Evolutionary conservation across 495 filamentous ascomycete species (phyloP).

Genomic region (Hypoxylon cercidicola): DNA sequence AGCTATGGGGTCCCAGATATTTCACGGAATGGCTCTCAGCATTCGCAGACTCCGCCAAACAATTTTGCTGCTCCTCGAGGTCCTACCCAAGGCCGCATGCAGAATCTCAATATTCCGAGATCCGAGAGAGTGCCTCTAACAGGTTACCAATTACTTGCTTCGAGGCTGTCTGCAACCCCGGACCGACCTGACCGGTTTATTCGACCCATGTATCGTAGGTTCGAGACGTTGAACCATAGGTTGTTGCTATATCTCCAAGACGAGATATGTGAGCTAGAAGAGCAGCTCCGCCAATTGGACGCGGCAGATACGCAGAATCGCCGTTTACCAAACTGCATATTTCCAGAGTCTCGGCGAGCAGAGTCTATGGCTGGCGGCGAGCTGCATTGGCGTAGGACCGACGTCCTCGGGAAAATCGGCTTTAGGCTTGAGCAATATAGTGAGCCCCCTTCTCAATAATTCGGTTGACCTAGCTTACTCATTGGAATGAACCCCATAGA

Average conservation of each 20-base stretch:
- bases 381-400: conserved; percentile 76
- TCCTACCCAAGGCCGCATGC: conserved; percentile 39
- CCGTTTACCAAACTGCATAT: conserved; percentile 61
- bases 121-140: conserved; percentile 55
- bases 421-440: conserved; percentile 87
- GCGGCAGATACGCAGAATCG: conserved; percentile 74
- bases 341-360: conserved; percentile 71
- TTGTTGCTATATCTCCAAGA: conserved; percentile 88
- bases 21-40: conserved; percentile 43
- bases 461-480: conserved; percentile 11
- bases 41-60: conserved; percentile 41
- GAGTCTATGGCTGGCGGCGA: conserved; percentile 74
- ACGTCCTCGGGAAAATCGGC: conserved; percentile 75
- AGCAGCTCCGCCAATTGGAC: conserved; percentile 77
- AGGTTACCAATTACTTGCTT: conserved; percentile 76
- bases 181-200: conserved; percentile 39
- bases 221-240: conserved; percentile 85
- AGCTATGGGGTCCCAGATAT: conserved; percentile 51
- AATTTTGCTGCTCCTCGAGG: conserved; percentile 46
- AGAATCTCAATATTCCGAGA: conserved; percentile 46
- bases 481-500: conserved; percentile 59
- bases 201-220: conserved; percentile 86
- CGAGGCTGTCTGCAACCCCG: conserved; percentile 62
- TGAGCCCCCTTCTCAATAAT: conserved; percentile 54
- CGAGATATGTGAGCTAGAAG: conserved; percentile 82